Base-by-base conservation (phyloP, 31 red algal genomes). In the Asparagopsis taxiformis region DNA sequence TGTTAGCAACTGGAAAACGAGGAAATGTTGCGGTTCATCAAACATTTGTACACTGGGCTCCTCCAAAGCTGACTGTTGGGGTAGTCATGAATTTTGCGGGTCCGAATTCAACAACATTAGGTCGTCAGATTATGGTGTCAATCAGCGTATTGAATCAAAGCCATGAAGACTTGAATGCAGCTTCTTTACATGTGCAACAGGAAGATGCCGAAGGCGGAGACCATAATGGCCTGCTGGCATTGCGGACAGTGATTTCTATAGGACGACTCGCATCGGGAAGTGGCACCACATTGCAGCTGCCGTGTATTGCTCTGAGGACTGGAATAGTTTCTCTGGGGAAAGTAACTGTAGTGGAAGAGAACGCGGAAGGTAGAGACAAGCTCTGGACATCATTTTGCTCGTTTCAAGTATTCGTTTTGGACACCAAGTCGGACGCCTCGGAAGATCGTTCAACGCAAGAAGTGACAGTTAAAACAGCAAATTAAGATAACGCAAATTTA, bases 1-100 rank as follows among this genome's bases (percentile, higher is more conserved):
- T 89, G 25, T 34, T 89, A 23, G 74, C 85, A 41, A 78, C 85
- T 9, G 85, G 85, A 4, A 72, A 80, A 30, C 64, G 73, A 16
- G 58, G 65, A 19, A 80, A 69, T 31, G 68, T 80, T 3, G 85
- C 85, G 4, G 74, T 89, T 48, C 65, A 62, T 1, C 13, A 57
- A 31, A 79, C 75, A 6, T 54, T 31, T 25, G 61, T 89, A 1
- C 57, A 80, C n/a, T 89, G 85, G 85, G n/a, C 49, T 2, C 74
- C 85, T 13, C 9, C 74, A 1, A 58, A 55, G 65, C 36, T 89
- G 33, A 31, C 74, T 1, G 49, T 65, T 31, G 66, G 57, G 5
- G 44, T 89, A 2, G 34, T 89, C 6, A 56, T 89, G 3, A 54
- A 48, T 6, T 74, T 89, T 55, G 36, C 74, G 7, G 75, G 75